These are phyloP conservation scores for Salix brachista DNA, from an alignment of 345 rosid genomes.

Conservation along the genomic window DNA sequence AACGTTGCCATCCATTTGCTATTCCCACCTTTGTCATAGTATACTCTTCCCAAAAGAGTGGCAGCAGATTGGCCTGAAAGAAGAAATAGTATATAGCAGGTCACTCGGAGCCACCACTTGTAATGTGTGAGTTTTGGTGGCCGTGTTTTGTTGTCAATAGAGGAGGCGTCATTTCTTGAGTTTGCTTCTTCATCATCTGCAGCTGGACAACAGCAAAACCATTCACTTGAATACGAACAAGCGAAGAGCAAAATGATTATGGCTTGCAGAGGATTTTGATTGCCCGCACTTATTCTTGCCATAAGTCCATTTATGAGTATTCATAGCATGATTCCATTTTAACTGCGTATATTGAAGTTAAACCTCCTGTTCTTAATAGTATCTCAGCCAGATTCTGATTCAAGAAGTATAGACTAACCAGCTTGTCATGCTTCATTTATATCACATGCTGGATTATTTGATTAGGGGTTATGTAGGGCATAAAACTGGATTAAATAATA, in stretches of 20 bases:
- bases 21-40: constrained; percentile 56
- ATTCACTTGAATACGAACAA: not conserved
- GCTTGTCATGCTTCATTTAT: too few relatives aligned
- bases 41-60: constrained; percentile 46
- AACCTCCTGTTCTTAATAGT: too few relatives aligned
- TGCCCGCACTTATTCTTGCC: too few relatives aligned
- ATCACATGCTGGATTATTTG: too few relatives aligned
- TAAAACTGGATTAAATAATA: too few relatives aligned
- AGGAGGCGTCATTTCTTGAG: not conserved
- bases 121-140: constrained; percentile 24
- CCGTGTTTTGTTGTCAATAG: constrained; percentile 5
- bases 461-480: too few relatives aligned
- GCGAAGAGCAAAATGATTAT: not conserved
- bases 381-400: too few relatives aligned
- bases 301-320: too few relatives aligned
- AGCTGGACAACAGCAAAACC: constrained; percentile 7
- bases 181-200: constrained; percentile 11
- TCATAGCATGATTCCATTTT: too few relatives aligned
- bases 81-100: constrained; percentile 31
- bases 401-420: too few relatives aligned
- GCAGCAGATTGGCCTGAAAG: constrained; percentile 46
- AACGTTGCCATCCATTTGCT: constrained; percentile 66
- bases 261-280: too few relatives aligned
- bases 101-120: constrained; percentile 48
- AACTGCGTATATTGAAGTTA: too few relatives aligned